Conservation (phyloP, 1,139 yeast genomes). For the Pichia cactophila region DNA sequence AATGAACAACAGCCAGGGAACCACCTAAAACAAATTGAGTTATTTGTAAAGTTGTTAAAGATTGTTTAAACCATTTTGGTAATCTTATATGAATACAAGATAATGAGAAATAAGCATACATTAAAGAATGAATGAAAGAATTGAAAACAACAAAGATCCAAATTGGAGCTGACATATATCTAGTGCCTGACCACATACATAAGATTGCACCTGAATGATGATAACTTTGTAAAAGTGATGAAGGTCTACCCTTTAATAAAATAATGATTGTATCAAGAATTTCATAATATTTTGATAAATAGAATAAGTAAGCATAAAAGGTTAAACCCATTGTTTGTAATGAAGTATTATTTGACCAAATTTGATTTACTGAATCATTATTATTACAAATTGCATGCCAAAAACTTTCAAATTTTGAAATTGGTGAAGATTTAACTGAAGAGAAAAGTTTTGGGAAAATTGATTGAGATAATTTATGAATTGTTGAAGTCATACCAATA, state of each 20-base stretch:
- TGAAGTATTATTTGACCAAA: constrained; percentile 37
- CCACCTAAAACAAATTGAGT: constrained; percentile 69
- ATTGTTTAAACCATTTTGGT: constrained; percentile 51
- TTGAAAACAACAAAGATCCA: constrained; percentile 80
- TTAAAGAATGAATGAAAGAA: constrained; percentile 67
- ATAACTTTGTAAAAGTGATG: constrained; percentile 63
- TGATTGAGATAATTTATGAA: constrained; percentile 31
- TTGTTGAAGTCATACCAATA: constrained; percentile 53
- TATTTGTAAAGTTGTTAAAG: constrained; percentile 63
- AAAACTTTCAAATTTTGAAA: constrained; percentile 29
- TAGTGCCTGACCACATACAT: constrained; percentile 76
- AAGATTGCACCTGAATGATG: constrained; percentile 81
- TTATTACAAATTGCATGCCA: constrained; percentile 59
- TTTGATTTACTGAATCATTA: constrained; percentile 39
- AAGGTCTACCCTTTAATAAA: constrained; percentile 61
- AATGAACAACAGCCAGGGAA: constrained; percentile 53
- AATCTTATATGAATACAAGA: constrained; percentile 55
- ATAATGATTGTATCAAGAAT: constrained; percentile 64
- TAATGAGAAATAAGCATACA: constrained; percentile 67
- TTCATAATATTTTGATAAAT: constrained; percentile 66
- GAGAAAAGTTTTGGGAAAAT: constrained; percentile 12
- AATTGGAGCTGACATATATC: constrained; percentile 68
- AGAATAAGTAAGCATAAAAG: constrained; percentile 60
- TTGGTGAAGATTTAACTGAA: constrained; percentile 6
- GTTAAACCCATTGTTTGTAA: constrained; percentile 38